phyloP scores from a whole-genome alignment of 805 yeast species.

The Isabelozyma heimii region DNA sequence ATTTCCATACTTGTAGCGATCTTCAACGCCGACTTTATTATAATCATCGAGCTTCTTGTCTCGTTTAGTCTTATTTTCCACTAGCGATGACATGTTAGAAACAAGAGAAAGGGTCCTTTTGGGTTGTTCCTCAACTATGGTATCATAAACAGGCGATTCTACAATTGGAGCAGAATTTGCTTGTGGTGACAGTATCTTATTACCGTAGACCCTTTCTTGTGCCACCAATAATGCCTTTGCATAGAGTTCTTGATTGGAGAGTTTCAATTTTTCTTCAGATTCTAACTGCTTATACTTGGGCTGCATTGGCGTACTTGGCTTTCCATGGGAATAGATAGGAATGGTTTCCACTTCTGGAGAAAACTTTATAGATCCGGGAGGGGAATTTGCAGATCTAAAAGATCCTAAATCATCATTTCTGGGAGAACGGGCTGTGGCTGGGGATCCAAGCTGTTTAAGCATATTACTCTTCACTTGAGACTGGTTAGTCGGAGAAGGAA shows the following conservation, averaged over 20 bases:
- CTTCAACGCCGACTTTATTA: constrained; percentile 13
- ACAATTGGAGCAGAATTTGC: background rate
- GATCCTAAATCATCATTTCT: constrained; percentile 10
- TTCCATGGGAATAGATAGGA: constrained; percentile 14
- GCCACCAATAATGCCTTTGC: constrained; percentile 56
- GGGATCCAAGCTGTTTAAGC: background rate
- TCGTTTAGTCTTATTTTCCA: constrained; percentile 7
- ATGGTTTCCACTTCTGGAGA: constrained; percentile 37
- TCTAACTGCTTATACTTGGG: constrained; percentile 1
- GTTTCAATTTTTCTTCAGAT: constrained; percentile 7
- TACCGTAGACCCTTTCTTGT: constrained; percentile 54
- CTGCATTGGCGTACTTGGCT: background rate
- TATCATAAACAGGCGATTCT: background rate
- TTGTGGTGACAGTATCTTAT: constrained; percentile 6
- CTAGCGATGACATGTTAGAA: constrained; percentile 2
- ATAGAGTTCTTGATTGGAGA: constrained; percentile 52
- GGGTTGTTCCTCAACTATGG: background rate
- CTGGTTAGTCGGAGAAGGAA: constrained; percentile 1
- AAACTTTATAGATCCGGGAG: constrained; percentile 35
- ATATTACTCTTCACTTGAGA: background rate
- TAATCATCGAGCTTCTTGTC: constrained; percentile 9
- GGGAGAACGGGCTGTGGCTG: constrained; percentile 4
- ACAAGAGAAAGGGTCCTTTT: constrained; percentile 1
- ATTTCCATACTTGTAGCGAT: constrained; percentile 22
- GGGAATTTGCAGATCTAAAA: constrained; percentile 14